These are phyloP conservation scores for Sporobolomyces roseus DNA, from an alignment of 768 basidiomycete species.

Conservation along the genomic window DNA sequence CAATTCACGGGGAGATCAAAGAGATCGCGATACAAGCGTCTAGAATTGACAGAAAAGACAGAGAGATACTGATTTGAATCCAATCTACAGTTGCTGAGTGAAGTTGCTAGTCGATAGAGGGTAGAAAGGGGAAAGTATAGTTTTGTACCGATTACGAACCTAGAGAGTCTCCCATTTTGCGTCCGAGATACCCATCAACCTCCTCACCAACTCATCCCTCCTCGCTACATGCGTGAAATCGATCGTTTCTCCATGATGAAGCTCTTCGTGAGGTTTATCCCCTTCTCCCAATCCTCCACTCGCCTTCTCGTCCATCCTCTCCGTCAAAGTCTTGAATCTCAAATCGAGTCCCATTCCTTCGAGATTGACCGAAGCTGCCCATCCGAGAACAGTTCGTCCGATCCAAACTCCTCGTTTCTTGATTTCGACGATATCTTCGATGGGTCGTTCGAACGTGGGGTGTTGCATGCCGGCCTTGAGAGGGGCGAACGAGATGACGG, in stretches of 20 bases:
- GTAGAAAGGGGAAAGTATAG: too few relatives aligned
- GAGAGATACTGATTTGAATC: too few relatives aligned
- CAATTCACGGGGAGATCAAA: neutral
- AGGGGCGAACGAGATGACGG: conserved; percentile 44
- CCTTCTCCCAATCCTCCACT: conserved; percentile 38
- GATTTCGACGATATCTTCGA: conserved; percentile 52
- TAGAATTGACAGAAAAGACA: too few relatives aligned
- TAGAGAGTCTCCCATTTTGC: conserved; percentile 51
- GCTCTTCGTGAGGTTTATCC: conserved; percentile 38
- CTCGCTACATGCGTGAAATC: conserved; percentile 49
- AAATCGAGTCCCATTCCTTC: conserved; percentile 50
- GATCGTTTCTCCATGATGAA: conserved; percentile 46
- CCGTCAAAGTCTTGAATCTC: conserved; percentile 46
- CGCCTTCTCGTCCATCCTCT: conserved; percentile 19
- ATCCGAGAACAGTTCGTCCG: conserved; percentile 50
- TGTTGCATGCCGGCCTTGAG: conserved; percentile 42
- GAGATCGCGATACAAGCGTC: too few relatives aligned
- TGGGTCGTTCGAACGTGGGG: conserved; percentile 44
- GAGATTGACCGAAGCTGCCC: conserved; percentile 50
- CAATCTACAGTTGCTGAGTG: too few relatives aligned
- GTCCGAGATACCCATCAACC: conserved; percentile 49
- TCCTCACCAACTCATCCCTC: conserved; percentile 50
- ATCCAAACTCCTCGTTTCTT: conserved; percentile 51
- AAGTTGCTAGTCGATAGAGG: too few relatives aligned
- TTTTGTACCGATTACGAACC: too few relatives aligned